Conservation (phyloP, 176 grass and related monocot genomes). For the Avena insularis region DNA sequence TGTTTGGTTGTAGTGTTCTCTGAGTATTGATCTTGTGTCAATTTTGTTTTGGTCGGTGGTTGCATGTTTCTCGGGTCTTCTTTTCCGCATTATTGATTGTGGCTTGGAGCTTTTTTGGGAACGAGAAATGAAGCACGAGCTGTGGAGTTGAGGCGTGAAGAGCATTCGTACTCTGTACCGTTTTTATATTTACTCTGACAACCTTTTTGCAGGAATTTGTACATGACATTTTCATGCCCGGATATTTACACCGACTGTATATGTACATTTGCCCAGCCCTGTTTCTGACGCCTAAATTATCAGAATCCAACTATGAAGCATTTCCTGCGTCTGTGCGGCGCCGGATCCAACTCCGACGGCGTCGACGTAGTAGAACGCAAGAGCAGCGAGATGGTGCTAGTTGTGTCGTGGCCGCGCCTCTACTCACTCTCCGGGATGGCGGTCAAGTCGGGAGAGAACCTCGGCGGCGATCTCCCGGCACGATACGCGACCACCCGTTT, state of each 20-base stretch:
- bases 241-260: conserved; percentile 10
- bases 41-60: too few species aligned
- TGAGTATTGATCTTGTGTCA: too few species aligned
- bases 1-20: too few species aligned
- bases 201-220: too few species aligned
- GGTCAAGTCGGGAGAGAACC: conserved; percentile 66
- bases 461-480: conserved; percentile 35
- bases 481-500: conserved; percentile 39
- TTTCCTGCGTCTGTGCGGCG: not conserved
- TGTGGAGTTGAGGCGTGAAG: too few species aligned
- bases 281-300: conserved; percentile 32
- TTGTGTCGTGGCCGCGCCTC: not conserved
- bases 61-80: too few species aligned
- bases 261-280: not conserved
- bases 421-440: conserved; percentile 68
- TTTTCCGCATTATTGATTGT: too few species aligned
- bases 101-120: too few species aligned
- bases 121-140: too few species aligned
- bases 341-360: conserved; percentile 13
- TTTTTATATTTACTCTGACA: too few species aligned
- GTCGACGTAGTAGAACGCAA: not conserved
- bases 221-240: too few species aligned
- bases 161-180: too few species aligned
- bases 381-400: not conserved
- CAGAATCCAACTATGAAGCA: not conserved